phyloP scores from a whole-genome alignment of 1,139 yeast genomes.

The Yarrowia galli region DNA sequence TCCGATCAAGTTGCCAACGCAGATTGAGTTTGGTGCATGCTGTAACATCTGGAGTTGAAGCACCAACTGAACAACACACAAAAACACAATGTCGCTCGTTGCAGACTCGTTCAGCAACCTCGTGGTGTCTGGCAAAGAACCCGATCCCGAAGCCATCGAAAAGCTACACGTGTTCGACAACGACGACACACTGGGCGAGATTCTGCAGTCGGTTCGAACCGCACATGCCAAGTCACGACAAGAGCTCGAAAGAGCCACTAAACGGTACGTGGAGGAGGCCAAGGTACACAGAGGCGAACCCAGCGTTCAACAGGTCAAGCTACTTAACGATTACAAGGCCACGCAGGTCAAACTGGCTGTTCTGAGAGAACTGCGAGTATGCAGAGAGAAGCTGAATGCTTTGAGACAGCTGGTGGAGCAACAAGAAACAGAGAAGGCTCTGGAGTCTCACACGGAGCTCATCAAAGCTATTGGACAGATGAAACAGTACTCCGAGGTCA shows the following conservation, averaged over 20 bases:
- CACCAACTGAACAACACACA: background rate
- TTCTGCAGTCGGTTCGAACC: slow-evolving; percentile 18
- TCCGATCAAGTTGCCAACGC: background rate
- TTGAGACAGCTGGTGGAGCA: background rate
- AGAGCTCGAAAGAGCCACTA: background rate
- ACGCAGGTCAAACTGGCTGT: slow-evolving; percentile 30
- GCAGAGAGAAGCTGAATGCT: slow-evolving; percentile 7
- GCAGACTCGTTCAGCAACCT: slow-evolving; percentile 31
- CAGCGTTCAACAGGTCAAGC: slow-evolving; percentile 16
- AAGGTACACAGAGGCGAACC: slow-evolving; percentile 25
- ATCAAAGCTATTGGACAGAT: background rate
- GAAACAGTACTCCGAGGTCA: slow-evolving; percentile 27
- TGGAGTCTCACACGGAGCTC: slow-evolving; percentile 10
- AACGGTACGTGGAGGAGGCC: slow-evolving; percentile 31
- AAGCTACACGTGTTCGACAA: slow-evolving; percentile 20
- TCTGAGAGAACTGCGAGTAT: slow-evolving; percentile 5
- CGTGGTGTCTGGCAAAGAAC: slow-evolving; percentile 17
- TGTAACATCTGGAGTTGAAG: background rate
- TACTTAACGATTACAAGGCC: slow-evolving; percentile 29
- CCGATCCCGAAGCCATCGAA: background rate
- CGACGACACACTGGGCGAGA: slow-evolving; percentile 15
- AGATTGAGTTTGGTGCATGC: background rate
- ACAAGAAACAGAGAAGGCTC: slow-evolving; percentile 9
- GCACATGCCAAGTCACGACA: slow-evolving; percentile 17
- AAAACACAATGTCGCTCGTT: slow-evolving; percentile 23